Conservation (phyloP, 1,284 basidiomycete genomes). For the Ceratobasidium theobromae region DNA sequence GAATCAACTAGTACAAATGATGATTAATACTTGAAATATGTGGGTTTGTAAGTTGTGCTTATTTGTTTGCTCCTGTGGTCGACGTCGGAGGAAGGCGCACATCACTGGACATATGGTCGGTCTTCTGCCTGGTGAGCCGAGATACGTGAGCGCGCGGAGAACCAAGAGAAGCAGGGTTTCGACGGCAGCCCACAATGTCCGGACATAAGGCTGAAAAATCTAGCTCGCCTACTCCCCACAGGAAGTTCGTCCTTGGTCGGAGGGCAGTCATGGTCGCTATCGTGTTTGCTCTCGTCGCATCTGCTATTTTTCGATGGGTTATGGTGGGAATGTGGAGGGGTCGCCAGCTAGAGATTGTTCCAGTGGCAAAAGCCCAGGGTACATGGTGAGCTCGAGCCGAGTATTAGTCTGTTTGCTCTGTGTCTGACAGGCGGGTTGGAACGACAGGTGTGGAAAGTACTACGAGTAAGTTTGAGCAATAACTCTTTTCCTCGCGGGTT, state of each 20-base stretch:
- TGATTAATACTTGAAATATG: neutral
- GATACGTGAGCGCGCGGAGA: neutral
- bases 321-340: conserved; percentile 17
- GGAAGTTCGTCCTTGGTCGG: neutral
- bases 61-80: neutral
- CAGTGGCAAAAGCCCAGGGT: neutral
- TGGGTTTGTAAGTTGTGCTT: neutral
- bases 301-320: conserved; percentile 17
- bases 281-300: conserved; percentile 19
- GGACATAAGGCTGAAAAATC: neutral
- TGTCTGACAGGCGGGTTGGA: neutral
- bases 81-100: neutral
- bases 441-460: conserved; percentile 25
- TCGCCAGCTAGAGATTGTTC: conserved; percentile 13
- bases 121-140: neutral
- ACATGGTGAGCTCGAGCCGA: conserved; percentile 2
- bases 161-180: neutral
- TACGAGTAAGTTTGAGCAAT: conserved; percentile 5
- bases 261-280: conserved; percentile 22
- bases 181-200: neutral
- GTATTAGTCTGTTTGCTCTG: neutral
- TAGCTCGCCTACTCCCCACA: neutral
- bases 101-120: conserved; percentile 7
- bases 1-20: neutral
- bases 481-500: neutral